phyloP scores from a whole-genome alignment of 148 eudicot species.

The Amaranthus palmeri region DNA sequence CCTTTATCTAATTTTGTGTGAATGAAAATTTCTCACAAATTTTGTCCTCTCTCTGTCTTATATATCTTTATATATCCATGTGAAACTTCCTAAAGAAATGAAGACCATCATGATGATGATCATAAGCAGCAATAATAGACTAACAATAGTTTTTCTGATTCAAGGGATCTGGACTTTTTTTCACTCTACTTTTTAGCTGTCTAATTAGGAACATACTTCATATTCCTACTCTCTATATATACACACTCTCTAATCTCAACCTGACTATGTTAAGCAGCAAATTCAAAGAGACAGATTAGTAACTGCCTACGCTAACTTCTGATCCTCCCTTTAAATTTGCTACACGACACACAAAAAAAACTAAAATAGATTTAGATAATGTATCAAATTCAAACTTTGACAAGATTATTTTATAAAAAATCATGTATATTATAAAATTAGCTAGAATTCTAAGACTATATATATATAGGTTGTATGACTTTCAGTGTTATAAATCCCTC shows the following conservation, averaged over 20 bases:
- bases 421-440: too few relatives aligned
- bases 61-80: neutral
- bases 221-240: neutral
- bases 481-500: neutral
- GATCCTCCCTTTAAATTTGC: too few relatives aligned
- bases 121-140: slow-evolving; percentile 11
- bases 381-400: too few relatives aligned
- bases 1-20: neutral
- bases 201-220: neutral
- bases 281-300: neutral
- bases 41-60: neutral
- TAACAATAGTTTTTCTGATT: slow-evolving; percentile 14
- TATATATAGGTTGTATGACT: slow-evolving; percentile 10
- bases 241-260: neutral
- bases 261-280: too few relatives aligned
- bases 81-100: neutral
- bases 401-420: too few relatives aligned
- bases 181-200: neutral
- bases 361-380: too few relatives aligned
- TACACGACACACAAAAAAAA: too few relatives aligned
- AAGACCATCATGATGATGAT: neutral
- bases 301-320: too few relatives aligned
- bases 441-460: too few relatives aligned
- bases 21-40: neutral
- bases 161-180: slow-evolving; percentile 18